A percentile compares a stretch with the other conserved stretches of the same genome.
These are phyloP conservation scores for Zanthoxylum bungeanum DNA, from an alignment of 345 rosid genomes.

Conservation along the genomic window DNA sequence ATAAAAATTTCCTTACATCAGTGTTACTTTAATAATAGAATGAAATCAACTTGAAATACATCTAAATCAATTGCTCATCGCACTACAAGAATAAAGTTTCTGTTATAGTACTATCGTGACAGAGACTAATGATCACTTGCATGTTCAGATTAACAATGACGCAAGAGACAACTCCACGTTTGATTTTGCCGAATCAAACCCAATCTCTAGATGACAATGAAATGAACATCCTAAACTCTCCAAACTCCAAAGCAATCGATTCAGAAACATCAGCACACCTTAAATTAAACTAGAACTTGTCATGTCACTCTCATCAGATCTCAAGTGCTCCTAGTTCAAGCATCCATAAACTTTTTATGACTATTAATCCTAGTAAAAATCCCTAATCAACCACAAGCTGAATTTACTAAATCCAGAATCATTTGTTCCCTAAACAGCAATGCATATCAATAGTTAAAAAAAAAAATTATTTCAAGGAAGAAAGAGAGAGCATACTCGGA, in stretches of 20 bases:
- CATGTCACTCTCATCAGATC: no score
- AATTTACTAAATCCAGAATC: neutral
- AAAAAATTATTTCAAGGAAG: no score
- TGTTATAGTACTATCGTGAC: neutral
- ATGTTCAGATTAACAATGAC: neutral
- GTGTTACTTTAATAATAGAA: neutral
- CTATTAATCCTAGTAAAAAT: neutral
- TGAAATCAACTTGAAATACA: neutral
- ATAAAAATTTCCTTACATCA: neutral
- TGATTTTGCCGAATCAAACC: neutral
- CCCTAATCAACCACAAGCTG: neutral
- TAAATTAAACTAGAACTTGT: neutral
- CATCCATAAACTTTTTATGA: no score
- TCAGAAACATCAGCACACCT: neutral
- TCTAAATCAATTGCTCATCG: neutral
- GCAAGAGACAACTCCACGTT: neutral
- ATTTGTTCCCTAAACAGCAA: neutral
- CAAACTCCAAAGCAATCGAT: neutral
- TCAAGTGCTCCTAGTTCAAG: no score
- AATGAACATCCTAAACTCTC: neutral
- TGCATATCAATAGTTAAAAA: no score
- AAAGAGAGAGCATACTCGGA: constrained; percentile 54
- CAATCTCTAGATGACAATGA: neutral
- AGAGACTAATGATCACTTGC: no score
- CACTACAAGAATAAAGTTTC: neutral